Evolutionary conservation across 345 rosid genomes (phyloP).

Genomic region (Eucalyptus tenuipes): DNA sequence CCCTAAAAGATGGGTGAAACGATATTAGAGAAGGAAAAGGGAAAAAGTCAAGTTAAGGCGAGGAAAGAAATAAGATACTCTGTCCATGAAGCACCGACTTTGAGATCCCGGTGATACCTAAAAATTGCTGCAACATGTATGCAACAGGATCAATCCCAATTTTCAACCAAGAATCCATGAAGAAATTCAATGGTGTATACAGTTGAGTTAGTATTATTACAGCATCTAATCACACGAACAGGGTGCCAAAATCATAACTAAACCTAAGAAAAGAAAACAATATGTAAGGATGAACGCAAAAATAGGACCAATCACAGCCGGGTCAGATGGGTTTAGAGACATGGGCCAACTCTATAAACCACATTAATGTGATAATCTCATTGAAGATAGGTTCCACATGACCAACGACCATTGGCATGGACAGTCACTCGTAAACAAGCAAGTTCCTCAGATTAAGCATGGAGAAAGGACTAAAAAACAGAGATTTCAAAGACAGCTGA

Average conservation of each 20-base stretch:
- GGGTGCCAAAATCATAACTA: background rate
- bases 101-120: conserved; percentile 4
- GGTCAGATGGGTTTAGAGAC: background rate
- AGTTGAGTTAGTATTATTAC: background rate
- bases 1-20: conserved; percentile 8
- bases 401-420: background rate
- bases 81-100: conserved; percentile 1
- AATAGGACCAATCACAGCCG: background rate
- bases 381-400: background rate
- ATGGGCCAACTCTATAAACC: background rate
- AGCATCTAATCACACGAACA: background rate
- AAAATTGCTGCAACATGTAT: conserved; percentile 3
- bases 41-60: background rate
- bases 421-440: background rate
- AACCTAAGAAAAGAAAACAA: background rate
- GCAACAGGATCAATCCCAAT: background rate
- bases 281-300: background rate
- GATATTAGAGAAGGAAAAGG: background rate
- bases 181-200: background rate
- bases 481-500: background rate
- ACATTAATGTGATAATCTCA: background rate
- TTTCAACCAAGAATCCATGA: background rate
- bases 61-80: background rate
- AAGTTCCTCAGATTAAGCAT: background rate
- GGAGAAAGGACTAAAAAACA: background rate